These are phyloP conservation scores for Trichomonas tenax DNA, from an alignment of 208 protist genomes.

Conservation along the genomic window DNA sequence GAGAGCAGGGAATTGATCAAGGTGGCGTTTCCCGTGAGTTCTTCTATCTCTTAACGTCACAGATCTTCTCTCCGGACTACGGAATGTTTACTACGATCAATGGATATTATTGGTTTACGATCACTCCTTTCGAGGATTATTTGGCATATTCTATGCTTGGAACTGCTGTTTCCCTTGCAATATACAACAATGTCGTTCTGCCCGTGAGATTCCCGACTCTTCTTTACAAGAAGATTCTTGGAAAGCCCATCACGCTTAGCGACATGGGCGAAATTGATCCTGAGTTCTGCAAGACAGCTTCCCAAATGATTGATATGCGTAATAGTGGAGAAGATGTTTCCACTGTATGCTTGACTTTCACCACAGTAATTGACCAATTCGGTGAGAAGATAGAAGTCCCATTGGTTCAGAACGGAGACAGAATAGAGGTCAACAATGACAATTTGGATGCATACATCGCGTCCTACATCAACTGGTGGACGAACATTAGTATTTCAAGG, in stretches of 20 bases:
- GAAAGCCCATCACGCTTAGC: slow-evolving; percentile 7
- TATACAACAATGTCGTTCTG: slow-evolving; percentile 76
- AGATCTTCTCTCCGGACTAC: slow-evolving; percentile 70
- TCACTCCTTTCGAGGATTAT: slow-evolving; percentile 41
- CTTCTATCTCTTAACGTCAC: slow-evolving; percentile 67
- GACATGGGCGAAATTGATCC: slow-evolving; percentile 34
- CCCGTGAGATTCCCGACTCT: slow-evolving; percentile 63
- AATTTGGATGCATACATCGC: slow-evolving; percentile 36
- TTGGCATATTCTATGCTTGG: slow-evolving; percentile 22
- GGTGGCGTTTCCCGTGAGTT: slow-evolving; percentile 81
- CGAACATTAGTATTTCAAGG: neutral
- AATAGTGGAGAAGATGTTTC: neutral
- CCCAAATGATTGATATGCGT: slow-evolving; percentile 25
- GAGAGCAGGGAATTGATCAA: slow-evolving; percentile 74
- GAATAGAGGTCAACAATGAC: slow-evolving; percentile 33
- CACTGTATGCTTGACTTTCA: neutral
- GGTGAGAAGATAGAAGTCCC: slow-evolving; percentile 23
- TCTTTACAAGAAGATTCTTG: slow-evolving; percentile 32
- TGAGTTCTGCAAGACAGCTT: neutral
- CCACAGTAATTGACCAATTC: slow-evolving; percentile 25
- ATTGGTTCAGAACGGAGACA: slow-evolving; percentile 27
- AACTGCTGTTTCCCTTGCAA: slow-evolving; percentile 58
- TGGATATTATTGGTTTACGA: slow-evolving; percentile 60
- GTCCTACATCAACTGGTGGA: neutral
- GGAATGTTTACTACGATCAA: slow-evolving; percentile 63